Base-by-base conservation (phyloP, 1,284 basidiomycete species). In the Golubevia pallescens region DNA sequence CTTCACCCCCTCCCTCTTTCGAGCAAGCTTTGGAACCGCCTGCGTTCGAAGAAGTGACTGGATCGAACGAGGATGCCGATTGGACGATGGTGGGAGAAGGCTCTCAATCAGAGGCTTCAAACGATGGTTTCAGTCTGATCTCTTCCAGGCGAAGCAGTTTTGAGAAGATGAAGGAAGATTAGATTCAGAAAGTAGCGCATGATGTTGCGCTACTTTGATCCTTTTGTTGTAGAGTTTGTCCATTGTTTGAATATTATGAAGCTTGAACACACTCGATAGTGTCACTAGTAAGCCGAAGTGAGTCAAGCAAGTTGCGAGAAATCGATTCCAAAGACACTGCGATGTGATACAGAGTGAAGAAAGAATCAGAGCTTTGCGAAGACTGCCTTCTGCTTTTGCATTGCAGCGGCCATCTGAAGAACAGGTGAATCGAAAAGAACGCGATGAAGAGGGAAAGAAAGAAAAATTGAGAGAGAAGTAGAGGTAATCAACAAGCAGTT, bases 351-450 rank as follows among this genome's bases (percentile, higher is more conserved):
- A n/a, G 3, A 38, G 34, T 38, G 5, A 10, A 38, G 34, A 38
- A 10, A 38, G 34, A 38, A 38, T 38, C 34, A 21, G 32, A 85
- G 67, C 68, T 81, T 85, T 54, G 77, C 62, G 60, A 81, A 85
- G 54, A 61, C 71, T 10, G 81, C 72, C 65, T 69, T 75, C 63
- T 77, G 57, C 63, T 81, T 83, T 62, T 75, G 72, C 79, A 85
- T 70, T 1, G 76, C 75, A 5, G 80, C 74, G 14, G 61, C 14
- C 62, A 81, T 74, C 21, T 65, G 38, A 19, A 55, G 13, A n/a
- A 23, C 16, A 48, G 23, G 20, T 19, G 55, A 2, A 24, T 10
- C n/a, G n/a, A n/a, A n/a, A n/a, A n/a, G n/a, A n/a, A n/a, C n/a
- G n/a, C n/a, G n/a, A n/a, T n/a, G 34, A 10, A 38, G 34, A 38